A percentile compares a stretch with the other conserved stretches of the same genome.
These are phyloP conservation scores for Schizonepeta tenuifolia DNA, from an alignment of 257 asterid genomes.

Conservation along the genomic window DNA sequence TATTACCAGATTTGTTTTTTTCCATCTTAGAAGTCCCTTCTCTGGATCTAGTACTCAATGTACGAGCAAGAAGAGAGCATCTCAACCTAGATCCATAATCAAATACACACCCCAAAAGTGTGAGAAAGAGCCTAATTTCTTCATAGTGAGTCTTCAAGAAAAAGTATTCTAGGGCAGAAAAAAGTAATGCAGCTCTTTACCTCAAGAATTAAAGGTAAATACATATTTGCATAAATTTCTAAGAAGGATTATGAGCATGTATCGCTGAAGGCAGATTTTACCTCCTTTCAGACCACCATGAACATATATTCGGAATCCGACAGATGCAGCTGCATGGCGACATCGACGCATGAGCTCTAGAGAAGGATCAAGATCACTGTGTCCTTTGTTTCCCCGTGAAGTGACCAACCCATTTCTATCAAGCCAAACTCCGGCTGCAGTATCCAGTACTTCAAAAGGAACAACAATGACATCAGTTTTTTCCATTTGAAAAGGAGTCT, in stretches of 20 bases:
- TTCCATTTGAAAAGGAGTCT: constrained; percentile 6
- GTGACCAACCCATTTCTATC: constrained; percentile 92
- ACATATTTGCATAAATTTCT: neutral
- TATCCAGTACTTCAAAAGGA: constrained; percentile 79
- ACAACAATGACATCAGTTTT: constrained; percentile 27
- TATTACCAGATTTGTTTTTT: neutral
- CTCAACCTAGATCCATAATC: constrained; percentile 22
- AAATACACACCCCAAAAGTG: constrained; percentile 23
- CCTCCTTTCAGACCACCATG: constrained; percentile 98
- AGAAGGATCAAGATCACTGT: constrained; percentile 67
- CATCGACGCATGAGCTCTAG: constrained; percentile 89
- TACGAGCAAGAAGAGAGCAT: constrained; percentile 15
- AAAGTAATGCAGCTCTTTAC: constrained; percentile 41
- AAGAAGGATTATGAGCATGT: constrained; percentile 20
- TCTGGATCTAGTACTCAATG: neutral
- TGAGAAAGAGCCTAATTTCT: neutral
- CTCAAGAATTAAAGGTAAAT: constrained; percentile 73
- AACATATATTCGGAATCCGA: constrained; percentile 81
- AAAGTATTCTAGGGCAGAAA: constrained; percentile 19
- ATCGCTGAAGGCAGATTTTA: constrained; percentile 35
- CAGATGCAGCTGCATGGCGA: constrained; percentile 99
- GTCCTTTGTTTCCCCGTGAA: constrained; percentile 67
- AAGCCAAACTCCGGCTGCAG: constrained; percentile 99
- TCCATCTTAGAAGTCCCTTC: neutral
- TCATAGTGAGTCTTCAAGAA: constrained; percentile 22